Conservation (phyloP, 2,329 filamentous ascomycete genomes). For the Knufia fluminis region DNA sequence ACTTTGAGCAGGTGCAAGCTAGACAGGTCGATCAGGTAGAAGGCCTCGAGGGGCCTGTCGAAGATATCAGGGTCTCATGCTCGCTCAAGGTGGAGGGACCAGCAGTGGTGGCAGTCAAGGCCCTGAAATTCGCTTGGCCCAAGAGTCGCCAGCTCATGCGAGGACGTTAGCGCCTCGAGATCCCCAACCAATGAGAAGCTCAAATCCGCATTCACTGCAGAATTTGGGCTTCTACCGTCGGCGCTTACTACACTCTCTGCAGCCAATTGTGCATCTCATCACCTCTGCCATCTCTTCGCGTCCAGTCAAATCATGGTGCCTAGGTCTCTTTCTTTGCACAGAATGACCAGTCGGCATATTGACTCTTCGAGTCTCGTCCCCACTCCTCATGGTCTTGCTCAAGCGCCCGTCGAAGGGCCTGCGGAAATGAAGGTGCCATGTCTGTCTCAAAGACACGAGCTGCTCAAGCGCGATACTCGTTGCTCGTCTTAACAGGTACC, state of each 20-base stretch:
- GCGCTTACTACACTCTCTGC: slow-evolving; percentile 1
- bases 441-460: slow-evolving; percentile 3
- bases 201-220: background rate
- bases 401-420: slow-evolving; percentile 6
- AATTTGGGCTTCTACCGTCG: background rate
- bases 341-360: slow-evolving; percentile 4
- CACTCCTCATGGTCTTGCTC: slow-evolving; percentile 1
- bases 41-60: no score
- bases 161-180: background rate
- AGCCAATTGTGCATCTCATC: slow-evolving; percentile 8
- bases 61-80: no score
- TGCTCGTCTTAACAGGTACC: slow-evolving; percentile 4
- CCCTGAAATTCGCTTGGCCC: background rate
- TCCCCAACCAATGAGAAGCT: background rate
- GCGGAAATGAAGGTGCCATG: slow-evolving; percentile 10
- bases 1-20: no score
- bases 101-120: background rate
- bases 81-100: no score
- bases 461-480: slow-evolving; percentile 3
- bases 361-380: slow-evolving; percentile 1
- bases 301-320: slow-evolving; percentile 6
- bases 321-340: background rate
- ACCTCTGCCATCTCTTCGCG: slow-evolving; percentile 3
- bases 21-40: no score
- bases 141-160: background rate